Base-by-base conservation (phyloP, 2,329 filamentous ascomycete species). In the Fusarium sp. region DNA sequence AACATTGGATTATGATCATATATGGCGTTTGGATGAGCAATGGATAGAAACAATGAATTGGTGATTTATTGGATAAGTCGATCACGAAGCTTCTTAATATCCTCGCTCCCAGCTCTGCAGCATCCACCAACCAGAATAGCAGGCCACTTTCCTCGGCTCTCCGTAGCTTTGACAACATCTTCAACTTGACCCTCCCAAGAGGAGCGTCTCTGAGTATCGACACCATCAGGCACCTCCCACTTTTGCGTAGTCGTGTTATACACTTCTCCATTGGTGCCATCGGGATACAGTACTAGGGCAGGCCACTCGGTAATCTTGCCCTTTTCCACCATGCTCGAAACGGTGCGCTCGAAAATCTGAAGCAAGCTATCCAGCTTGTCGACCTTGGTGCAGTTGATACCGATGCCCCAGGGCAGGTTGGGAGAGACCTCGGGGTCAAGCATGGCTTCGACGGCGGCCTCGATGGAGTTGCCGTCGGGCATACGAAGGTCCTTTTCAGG, bases 331-430 rank as follows among this genome's bases (percentile, higher is more conserved):
- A 87, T 55, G n/a, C 61, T 67, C 12, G 66, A 61, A 18, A 89
- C 75, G 11, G 80, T 83, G 5, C 78, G 80, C 71, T 90, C 87
- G 53, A 87, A 90, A 50, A 85, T 80, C 20, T 77, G 78, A 20
- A 93, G 78, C 18, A 91, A 78, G 1, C 78, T 74, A 4, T 85
- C 84, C 30, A 93, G 81, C 75, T 91, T 89, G 51, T 85, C 82
- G 34, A 92, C 84, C 76, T 90, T 91, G 40, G 86, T 92, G 77
- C 90, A 92, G 78, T 92, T 92, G 73, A 92, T 85, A 3, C 90
- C 90, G 25, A 92, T 83, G 0, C 86, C 89, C 86, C 86, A 89
- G 0, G 89, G 89, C 5, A 78, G 65, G 7, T 66, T 71, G 2
- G 50, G 16, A 1, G 74, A 72, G 7, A 76, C 23, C 2, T 59